A percentile compares a stretch with the other conserved stretches of the same genome.
phyloP scores from a whole-genome alignment of 129 eudicot genomes.

The Solidago caesia region DNA sequence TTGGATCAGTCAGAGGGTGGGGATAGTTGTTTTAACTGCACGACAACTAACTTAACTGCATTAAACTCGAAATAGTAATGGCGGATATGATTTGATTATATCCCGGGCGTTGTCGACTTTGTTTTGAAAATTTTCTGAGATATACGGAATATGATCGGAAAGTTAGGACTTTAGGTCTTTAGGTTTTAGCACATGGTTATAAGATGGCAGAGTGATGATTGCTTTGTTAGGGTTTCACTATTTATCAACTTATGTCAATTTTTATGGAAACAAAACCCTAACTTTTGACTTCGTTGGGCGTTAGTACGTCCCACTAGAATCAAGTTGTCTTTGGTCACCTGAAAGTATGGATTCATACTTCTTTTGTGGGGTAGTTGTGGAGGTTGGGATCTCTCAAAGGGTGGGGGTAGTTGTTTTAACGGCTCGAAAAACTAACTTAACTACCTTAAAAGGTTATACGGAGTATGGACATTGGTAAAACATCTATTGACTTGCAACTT shows the following conservation, averaged over 20 bases:
- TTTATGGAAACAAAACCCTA: not conserved
- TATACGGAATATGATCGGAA: too few relatives aligned
- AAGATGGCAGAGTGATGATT: slow-evolving; percentile 13
- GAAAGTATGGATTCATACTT: not conserved
- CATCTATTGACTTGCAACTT: slow-evolving; percentile 5
- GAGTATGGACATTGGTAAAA: not conserved
- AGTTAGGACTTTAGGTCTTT: too few relatives aligned
- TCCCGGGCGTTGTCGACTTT: too few relatives aligned
- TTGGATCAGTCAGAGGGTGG: not conserved
- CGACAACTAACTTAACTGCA: not conserved
- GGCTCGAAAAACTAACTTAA: not conserved
- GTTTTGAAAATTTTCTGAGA: too few relatives aligned
- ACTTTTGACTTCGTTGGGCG: slow-evolving; percentile 14
- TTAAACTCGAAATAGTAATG: not conserved
- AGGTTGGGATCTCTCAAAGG: not conserved
- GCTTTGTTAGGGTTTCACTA: slow-evolving; percentile 4
- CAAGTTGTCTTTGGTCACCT: slow-evolving; percentile 16
- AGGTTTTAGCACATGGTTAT: not conserved
- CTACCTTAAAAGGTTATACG: slow-evolving; percentile 3
- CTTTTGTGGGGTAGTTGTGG: slow-evolving; percentile 11
- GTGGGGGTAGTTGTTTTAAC: not conserved
- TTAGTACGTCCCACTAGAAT: slow-evolving; percentile 9
- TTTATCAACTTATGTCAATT: not conserved
- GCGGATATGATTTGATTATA: too few relatives aligned
- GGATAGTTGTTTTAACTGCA: not conserved